Evolutionary conservation across 805 yeast genomes (phyloP), one percentile per base, ranked within the genome.

Genomic region (Barnettozyma sp.): DNA sequence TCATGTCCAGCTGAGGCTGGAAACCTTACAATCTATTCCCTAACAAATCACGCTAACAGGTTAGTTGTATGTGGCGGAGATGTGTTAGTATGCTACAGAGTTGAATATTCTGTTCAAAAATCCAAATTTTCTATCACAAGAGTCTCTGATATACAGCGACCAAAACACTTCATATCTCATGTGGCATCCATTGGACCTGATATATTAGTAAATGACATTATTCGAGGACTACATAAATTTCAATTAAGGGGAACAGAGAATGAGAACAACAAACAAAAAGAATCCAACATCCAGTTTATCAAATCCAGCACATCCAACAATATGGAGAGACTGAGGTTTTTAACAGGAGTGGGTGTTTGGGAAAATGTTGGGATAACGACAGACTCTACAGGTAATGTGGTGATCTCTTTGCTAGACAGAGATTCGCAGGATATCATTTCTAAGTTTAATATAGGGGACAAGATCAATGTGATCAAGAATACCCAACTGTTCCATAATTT

Each of bases 81-180:
- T 18, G 33, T 27, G 7, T 17, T 59, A 1, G 52, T 53, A 34
- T 52, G 58, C 9, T 58, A 45, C 33, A 52, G 55, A 29, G 40
- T 63, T 11, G 57, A 51, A 12, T 63, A 62, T 38, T 53, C 60
- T 4, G 52, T 62, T 1, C 49, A 58, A 17, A 60, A 60, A 20
- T 52, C 63, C 22, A 48, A 51, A 12, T 63, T 63, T 37, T 45
- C 48, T 6, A 36, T 63, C 5, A 40, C 34, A 7, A 34, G 34
- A 17, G 40, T 49, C 1, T 55, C 66, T 7, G 54, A 52, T 19
- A 22, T 40, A 7, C 42, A 31, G 18, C 31, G 33, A 9, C 35
- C 47, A 0, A 28, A 40, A 5, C 38, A 42, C 18, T 50, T 36
- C 27, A 26, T 36, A 5, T 42, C 42, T 8, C 22, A 22, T 12